Evolutionary conservation across 2,329 filamentous ascomycete species (phyloP), one percentile per base, ranked within the genome.

Genomic region (Orbilia ellipsospora): DNA sequence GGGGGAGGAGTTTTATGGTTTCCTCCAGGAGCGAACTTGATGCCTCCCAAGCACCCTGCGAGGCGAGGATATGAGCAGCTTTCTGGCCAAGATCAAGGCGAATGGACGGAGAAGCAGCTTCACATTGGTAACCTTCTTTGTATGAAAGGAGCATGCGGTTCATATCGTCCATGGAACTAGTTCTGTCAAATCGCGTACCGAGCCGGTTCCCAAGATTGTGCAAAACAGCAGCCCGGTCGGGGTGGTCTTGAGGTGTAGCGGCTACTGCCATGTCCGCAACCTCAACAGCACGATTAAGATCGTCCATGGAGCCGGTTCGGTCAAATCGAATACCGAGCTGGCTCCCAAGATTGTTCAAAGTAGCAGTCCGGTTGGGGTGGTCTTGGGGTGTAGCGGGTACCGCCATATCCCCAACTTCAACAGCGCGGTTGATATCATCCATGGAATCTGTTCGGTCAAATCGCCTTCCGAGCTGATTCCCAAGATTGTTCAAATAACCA

Each of bases 401-500:
- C 23, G 50, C 55, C 50, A 31, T 48, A 8, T 61, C 45, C 4
- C 18, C 16, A 52, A 20, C 16, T 16, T 61, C 31, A 28, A 69
- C 48, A 42, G 65, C 65, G 18, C 57, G 56, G 28, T 56, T 48
- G 23, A 69, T 55, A 69, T 69, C 42, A 31, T 67, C 63, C n/a
- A n/a, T n/a, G n/a, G n/a, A n/a, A 18, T 7, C 28, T 31, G 28
- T 31, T 31, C 28, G 28, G 3, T 31, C 4, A 7, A 31, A 31
- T 31, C 28, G n/a, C n/a, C n/a, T n/a, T 31, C 52, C 42, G 4
- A 67, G 63, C 51, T 2, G 7, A 36, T 15, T 45, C n/a, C 31
- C 51, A 59, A 67, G 52, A n/a, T 48, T 57, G 31, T 16, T 50
- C 12, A 40, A 50, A 57, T 18, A 50, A 4, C 6, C 20, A 4